These are phyloP conservation scores for Penicillium psychrofluorescens DNA, from an alignment of 495 filamentous ascomycete species.

Conservation along the genomic window DNA sequence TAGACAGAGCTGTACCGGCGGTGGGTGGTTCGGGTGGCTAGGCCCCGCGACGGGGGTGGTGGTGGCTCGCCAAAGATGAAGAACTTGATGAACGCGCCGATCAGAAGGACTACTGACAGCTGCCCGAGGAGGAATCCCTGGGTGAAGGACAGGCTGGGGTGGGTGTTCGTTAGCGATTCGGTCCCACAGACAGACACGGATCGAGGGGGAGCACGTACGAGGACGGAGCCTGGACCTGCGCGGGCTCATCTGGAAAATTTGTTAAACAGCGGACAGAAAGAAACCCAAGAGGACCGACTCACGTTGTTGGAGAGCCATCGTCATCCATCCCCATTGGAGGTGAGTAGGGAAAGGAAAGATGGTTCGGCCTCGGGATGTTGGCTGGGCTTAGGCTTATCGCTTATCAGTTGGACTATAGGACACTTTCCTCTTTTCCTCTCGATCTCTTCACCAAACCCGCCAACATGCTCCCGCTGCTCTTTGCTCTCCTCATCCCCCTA, in stretches of 20 bases:
- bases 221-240: slow-evolving; percentile 33
- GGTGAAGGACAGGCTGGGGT: slow-evolving; percentile 11
- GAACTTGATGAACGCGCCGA: slow-evolving; percentile 97
- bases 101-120: slow-evolving; percentile 78
- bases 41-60: slow-evolving; percentile 68
- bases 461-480: too few species aligned
- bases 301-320: slow-evolving; percentile 33
- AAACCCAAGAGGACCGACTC: slow-evolving; percentile 4
- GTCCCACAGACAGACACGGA: neutral
- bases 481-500: slow-evolving; percentile 19
- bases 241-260: slow-evolving; percentile 21
- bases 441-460: neutral
- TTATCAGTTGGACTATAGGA: neutral
- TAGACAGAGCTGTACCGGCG: slow-evolving; percentile 56
- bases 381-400: slow-evolving; percentile 11
- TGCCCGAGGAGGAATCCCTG: slow-evolving; percentile 92
- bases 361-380: slow-evolving; percentile 8
- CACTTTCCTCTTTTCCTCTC: neutral
- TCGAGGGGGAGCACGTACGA: slow-evolving; percentile 29
- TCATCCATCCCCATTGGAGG: slow-evolving; percentile 24
- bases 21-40: slow-evolving; percentile 57
- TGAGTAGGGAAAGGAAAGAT: slow-evolving; percentile 5
- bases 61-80: slow-evolving; percentile 98
- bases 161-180: slow-evolving; percentile 7
- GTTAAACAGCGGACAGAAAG: slow-evolving; percentile 6